phyloP scores from a whole-genome alignment of 768 basidiomycete genomes.

The Pisolithus marmoratus region DNA sequence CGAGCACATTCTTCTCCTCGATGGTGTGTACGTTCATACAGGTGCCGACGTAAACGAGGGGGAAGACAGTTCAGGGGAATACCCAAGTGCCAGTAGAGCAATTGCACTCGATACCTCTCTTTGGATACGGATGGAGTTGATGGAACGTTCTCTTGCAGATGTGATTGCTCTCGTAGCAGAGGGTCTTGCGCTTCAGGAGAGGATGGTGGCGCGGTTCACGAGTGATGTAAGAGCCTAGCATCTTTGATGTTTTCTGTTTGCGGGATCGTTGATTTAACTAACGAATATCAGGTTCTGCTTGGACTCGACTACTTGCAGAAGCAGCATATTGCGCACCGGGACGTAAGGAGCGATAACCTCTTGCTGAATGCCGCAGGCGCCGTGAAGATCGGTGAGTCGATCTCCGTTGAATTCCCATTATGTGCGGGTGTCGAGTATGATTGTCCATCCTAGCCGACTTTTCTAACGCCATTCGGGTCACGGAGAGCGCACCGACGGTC shows the following conservation, averaged over 20 bases:
- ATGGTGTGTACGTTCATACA: slow-evolving; percentile 64
- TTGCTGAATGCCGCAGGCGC: slow-evolving; percentile 63
- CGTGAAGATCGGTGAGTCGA: slow-evolving; percentile 63
- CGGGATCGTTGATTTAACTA: background rate
- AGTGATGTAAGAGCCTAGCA: slow-evolving; percentile 54
- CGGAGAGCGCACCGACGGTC: slow-evolving; percentile 43
- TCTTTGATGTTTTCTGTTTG: background rate
- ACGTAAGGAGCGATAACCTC: slow-evolving; percentile 80
- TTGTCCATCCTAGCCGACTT: slow-evolving; percentile 59
- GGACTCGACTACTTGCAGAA: slow-evolving; percentile 63
- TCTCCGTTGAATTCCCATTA: background rate
- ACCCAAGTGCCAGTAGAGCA: background rate
- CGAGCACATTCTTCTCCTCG: slow-evolving; percentile 60
- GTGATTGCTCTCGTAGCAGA: slow-evolving; percentile 58
- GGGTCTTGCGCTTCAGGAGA: slow-evolving; percentile 62
- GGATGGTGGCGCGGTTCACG: slow-evolving; percentile 67
- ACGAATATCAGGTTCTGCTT: slow-evolving; percentile 45
- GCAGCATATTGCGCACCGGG: slow-evolving; percentile 72
- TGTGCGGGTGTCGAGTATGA: background rate
- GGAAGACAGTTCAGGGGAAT: background rate
- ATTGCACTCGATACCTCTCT: slow-evolving; percentile 46
- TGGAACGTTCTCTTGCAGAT: slow-evolving; percentile 85
- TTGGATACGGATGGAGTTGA: slow-evolving; percentile 88
- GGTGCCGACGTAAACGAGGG: slow-evolving; percentile 25
- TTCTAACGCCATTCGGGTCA: slow-evolving; percentile 63